These are phyloP conservation scores for Penicillium angulare DNA, from an alignment of 495 filamentous ascomycete species.

Conservation along the genomic window DNA sequence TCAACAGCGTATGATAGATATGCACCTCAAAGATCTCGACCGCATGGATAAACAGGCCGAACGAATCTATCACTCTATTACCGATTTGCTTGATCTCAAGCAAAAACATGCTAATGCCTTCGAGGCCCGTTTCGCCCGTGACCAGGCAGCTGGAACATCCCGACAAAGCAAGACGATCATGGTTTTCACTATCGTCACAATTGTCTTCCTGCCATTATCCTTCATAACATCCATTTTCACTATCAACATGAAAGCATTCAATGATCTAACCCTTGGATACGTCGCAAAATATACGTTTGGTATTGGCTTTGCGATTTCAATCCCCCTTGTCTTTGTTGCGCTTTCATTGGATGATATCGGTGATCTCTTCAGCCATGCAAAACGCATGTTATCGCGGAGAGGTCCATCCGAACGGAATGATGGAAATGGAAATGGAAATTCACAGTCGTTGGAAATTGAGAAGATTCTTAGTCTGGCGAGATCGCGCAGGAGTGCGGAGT, in stretches of 20 bases:
- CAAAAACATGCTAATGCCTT: constrained; percentile 73
- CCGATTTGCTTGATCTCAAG: constrained; percentile 58
- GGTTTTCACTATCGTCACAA: constrained; percentile 73
- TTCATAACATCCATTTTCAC: constrained; percentile 70
- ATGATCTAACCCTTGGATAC: constrained; percentile 49
- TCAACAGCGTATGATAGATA: constrained; percentile 59
- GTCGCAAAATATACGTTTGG: constrained; percentile 66
- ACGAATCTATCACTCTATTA: constrained; percentile 61
- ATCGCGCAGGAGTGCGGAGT: constrained; percentile 28
- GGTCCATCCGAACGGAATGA: not conserved
- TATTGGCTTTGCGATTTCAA: constrained; percentile 63
- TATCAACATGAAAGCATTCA: constrained; percentile 60
- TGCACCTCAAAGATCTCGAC: constrained; percentile 62
- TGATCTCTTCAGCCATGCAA: constrained; percentile 29
- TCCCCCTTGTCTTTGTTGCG: constrained; percentile 59
- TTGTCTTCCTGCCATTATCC: constrained; percentile 64
- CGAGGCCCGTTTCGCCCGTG: constrained; percentile 66
- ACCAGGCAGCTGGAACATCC: constrained; percentile 63
- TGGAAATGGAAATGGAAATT: not conserved
- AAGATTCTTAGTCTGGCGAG: constrained; percentile 29
- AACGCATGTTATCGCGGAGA: constrained; percentile 22
- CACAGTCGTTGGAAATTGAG: constrained; percentile 29
- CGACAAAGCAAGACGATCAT: constrained; percentile 72
- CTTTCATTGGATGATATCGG: constrained; percentile 58
- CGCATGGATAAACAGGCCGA: constrained; percentile 69